Evolutionary conservation across 1,139 yeast species (phyloP), one percentile per base, ranked within the genome.

Genomic region (Nakaseomyces bracarensis): DNA sequence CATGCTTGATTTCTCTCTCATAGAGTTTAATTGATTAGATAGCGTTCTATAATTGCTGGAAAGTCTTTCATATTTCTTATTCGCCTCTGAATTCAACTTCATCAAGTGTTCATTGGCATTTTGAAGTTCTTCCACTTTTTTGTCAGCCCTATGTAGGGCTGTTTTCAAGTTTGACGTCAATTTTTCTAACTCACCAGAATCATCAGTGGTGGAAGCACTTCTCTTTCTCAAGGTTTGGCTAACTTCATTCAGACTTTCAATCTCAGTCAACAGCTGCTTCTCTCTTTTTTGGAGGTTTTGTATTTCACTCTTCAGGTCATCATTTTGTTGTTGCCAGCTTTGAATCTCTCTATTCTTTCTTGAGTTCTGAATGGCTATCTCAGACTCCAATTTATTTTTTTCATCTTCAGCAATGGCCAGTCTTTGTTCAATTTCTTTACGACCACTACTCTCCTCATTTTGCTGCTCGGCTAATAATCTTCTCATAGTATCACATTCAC

Each of bases 401-500:
- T 82, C 91, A 40, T 82, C 86, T 2, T 65, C 61, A 1, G 76
- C 47, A 7, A 59, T 57, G 23, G 63, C 61, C 33, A 77, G 54
- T 41, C 67, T 68, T 6, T 68, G 69, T 27, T 63, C 69, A 15
- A 75, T 55, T 33, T 75, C 79, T 31, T 64, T 62, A 10, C 74
- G 65, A 44, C 74, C 74, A 5, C 57, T 51, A 35, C 71, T 74
- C 41, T 75, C 72, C 38, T 69, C 71, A 38, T 76, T 79, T 51
- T 86, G 91, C 4, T 76, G 71, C 37, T 85, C 95, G 37, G 76
- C 61, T 20, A 86, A 58, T 30, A 86, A 62, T 47, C 85, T 68
- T 49, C 94, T 72, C 64, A 86, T 74, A 0, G 86, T 78, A 3
- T 79, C 69, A 0, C 87, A 71, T 62, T 91, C 97, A 39, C 89